Base-by-base conservation (phyloP, 129 eudicot species). In the Centella asiatica region DNA sequence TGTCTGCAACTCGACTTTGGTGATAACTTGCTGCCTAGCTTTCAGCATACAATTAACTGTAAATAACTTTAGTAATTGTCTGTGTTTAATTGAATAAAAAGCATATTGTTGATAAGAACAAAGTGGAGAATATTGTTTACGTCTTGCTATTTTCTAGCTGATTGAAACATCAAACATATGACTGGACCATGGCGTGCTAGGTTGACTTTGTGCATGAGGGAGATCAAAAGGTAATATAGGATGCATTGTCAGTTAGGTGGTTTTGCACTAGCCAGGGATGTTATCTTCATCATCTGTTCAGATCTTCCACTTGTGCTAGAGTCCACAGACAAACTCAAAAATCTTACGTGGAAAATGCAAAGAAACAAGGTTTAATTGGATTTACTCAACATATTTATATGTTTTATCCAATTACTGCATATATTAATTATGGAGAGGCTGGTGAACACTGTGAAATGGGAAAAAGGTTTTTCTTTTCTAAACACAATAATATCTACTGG, bases 211-310 rank as follows among this genome's bases (percentile, higher is more conserved):
- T 20, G n/a, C 40, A 2, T 1, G n/a, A 25, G 6, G 67, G 68
- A 67, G 49, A 60, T 52, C 53, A 57, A 74, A 78, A 2, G 42
- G 42, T 36, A 9, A 8, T 28, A 54, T 52, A 65, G 44, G 47
- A 17, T 2, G 64, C 23, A 55, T n/a, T 47, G 45, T 10, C 4
- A 40, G 72, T 77, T 74, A 70, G 84, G 80, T 70, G 76, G 69
- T 57, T 70, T 42, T 70, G 77, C 77, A 70, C 74, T 31, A 25
- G 60, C 34, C 33, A 26, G 46, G 53, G 47, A 58, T 56, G 60
- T 69, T 57, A 59, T 45, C 4, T 25, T n/a, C 69, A 64, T 48
- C 40, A 31, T 47, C 32, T 53, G 4, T 26, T 13, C 57, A 55
- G 47, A 57, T 24, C 64, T 74, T 56, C 60, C 69, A 65, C 73